Evolutionary conservation across 2,329 filamentous ascomycete genomes (phyloP).

Genomic region (Camillea tinctor): DNA sequence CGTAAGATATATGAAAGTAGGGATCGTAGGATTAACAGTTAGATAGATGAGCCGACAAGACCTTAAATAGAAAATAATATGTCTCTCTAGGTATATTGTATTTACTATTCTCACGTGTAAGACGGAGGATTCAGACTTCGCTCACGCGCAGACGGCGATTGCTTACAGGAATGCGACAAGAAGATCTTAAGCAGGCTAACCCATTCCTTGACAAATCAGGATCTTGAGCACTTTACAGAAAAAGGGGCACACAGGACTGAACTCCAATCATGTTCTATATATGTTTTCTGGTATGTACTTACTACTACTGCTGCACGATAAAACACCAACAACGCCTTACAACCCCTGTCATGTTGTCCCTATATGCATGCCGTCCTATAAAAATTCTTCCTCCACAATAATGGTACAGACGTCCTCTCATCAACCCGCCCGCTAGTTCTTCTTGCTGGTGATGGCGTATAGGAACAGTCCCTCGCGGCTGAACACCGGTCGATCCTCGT

Average conservation of each 20-base stretch:
- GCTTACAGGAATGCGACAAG: neutral
- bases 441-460: conserved; percentile 47
- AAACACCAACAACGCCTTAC: neutral
- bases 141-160: neutral
- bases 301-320: neutral
- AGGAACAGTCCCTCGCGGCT: conserved; percentile 59
- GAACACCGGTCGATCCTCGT: conserved; percentile 59
- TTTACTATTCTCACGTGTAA: neutral
- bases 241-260: neutral
- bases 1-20: too few relatives aligned
- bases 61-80: neutral
- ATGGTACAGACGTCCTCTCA: neutral
- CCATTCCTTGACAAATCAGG: neutral
- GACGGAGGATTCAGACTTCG: neutral
- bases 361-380: neutral
- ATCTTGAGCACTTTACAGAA: neutral
- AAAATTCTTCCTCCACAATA: neutral
- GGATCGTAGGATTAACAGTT: neutral
- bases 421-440: neutral
- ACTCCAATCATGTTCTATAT: neutral
- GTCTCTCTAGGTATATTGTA: neutral
- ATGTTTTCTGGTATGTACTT: neutral
- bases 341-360: neutral
- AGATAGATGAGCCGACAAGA: neutral
- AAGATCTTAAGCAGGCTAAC: neutral